A percentile compares a stretch with the other conserved stretches of the same genome.
Evolutionary conservation across 768 basidiomycete genomes (phyloP).

Genomic region (Cystobasidium ongulense): DNA sequence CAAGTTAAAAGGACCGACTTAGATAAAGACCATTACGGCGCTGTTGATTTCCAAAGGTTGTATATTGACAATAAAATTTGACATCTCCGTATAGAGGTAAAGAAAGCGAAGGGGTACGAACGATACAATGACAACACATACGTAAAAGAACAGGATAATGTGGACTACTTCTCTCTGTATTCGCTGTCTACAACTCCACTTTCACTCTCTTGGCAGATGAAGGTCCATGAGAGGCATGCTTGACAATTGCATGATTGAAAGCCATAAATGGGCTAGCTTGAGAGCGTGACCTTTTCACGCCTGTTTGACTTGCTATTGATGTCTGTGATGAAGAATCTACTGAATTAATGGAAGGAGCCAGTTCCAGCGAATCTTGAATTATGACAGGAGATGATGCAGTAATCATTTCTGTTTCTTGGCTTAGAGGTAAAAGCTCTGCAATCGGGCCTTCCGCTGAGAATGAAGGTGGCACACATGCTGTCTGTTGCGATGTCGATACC

Average conservation of each 20-base stretch:
- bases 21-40: no score
- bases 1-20: no score
- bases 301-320: not conserved
- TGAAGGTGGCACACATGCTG: not conserved
- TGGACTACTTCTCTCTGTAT: not conserved
- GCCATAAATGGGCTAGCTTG: not conserved
- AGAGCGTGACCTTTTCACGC: not conserved
- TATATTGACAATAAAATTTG: no score
- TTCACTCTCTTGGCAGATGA: not conserved
- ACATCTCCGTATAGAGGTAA: no score
- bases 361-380: not conserved
- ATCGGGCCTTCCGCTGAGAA: not conserved
- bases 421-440: not conserved
- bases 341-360: not conserved
- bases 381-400: not conserved
- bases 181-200: not conserved
- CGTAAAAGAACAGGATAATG: no score
- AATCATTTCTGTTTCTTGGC: not conserved
- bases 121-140: no score
- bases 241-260: not conserved
- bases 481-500: not conserved
- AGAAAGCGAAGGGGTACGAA: no score
- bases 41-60: no score
- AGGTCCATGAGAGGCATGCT: not conserved
- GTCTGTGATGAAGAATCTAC: not conserved